Evolutionary conservation across 768 basidiomycete species (phyloP).

Genomic region (Boletus sp.): DNA sequence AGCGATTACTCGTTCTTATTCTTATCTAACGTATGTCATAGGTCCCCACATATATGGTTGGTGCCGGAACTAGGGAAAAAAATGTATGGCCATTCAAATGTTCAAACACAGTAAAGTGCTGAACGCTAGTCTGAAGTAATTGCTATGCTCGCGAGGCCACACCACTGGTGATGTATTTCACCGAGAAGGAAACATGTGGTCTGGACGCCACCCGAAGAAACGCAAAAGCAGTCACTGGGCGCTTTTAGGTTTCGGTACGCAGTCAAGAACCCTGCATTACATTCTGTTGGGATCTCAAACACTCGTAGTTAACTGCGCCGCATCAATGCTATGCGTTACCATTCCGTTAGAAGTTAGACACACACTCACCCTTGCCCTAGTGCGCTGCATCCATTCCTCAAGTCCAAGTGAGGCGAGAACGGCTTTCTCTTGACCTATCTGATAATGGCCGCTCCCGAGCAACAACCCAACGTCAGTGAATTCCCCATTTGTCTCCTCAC

Average conservation of each 20-base stretch:
- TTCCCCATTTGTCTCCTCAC: slow-evolving; percentile 50
- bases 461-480: slow-evolving; percentile 52
- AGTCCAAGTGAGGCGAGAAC: slow-evolving; percentile 37
- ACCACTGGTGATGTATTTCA: slow-evolving; percentile 20
- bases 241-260: slow-evolving; percentile 11
- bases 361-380: slow-evolving; percentile 11
- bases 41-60: neutral
- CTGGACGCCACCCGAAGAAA: slow-evolving; percentile 14
- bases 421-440: slow-evolving; percentile 27
- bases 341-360: slow-evolving; percentile 5
- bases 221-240: slow-evolving; percentile 15
- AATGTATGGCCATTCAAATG: neutral
- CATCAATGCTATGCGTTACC: slow-evolving; percentile 3
- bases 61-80: neutral
- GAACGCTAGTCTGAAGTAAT: slow-evolving; percentile 6
- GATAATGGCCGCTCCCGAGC: slow-evolving; percentile 44
- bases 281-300: slow-evolving; percentile 12
- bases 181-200: slow-evolving; percentile 43
- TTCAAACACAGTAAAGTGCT: neutral
- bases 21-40: neutral
- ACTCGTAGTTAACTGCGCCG: slow-evolving; percentile 15
- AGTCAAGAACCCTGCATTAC: slow-evolving; percentile 8
- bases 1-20: neutral
- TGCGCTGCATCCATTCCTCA: slow-evolving; percentile 17
- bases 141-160: slow-evolving; percentile 21